Evolutionary conservation across 108 stramenopile genomes (phyloP).

Genomic region (Epithemia pelagica): DNA sequence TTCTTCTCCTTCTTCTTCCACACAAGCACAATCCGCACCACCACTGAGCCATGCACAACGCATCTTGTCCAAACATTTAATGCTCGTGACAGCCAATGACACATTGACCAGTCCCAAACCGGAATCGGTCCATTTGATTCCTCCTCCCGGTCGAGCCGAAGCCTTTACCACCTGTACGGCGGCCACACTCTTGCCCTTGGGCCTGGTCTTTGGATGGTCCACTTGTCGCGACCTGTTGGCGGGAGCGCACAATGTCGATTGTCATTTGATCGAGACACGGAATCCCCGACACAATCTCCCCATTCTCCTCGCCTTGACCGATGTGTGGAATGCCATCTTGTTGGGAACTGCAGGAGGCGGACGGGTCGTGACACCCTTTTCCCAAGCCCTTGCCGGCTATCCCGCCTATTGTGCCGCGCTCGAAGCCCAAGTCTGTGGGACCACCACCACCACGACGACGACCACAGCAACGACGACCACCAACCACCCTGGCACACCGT

Average conservation of each 20-base stretch:
- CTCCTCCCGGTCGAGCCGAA: constrained; percentile 58
- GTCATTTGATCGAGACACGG: constrained; percentile 79
- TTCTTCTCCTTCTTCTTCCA: too few species aligned
- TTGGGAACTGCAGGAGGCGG: constrained; percentile 13
- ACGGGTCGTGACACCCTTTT: constrained; percentile 51
- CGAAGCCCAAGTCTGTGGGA: constrained; percentile 46
- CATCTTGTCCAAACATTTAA: constrained; percentile 55
- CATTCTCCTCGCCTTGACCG: constrained; percentile 60
- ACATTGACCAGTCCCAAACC: constrained; percentile 27
- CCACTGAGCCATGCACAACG: constrained; percentile 9
- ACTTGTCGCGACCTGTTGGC: constrained; percentile 36
- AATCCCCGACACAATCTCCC: constrained; percentile 81
- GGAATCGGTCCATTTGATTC: constrained; percentile 56
- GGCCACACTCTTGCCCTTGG: constrained; percentile 62
- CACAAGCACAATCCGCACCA: background rate
- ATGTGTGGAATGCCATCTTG: constrained; percentile 77
- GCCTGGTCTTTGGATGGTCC: constrained; percentile 77
- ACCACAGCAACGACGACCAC: background rate
- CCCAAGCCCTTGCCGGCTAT: constrained; percentile 49
- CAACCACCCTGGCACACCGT: background rate
- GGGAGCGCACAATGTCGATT: constrained; percentile 77
- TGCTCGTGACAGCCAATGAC: constrained; percentile 57
- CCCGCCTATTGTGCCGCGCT: constrained; percentile 54
- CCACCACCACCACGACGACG: background rate
- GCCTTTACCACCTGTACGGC: constrained; percentile 66